Base-by-base conservation (phyloP, 2,329 filamentous ascomycete species). In the Trichoderma sp. region DNA sequence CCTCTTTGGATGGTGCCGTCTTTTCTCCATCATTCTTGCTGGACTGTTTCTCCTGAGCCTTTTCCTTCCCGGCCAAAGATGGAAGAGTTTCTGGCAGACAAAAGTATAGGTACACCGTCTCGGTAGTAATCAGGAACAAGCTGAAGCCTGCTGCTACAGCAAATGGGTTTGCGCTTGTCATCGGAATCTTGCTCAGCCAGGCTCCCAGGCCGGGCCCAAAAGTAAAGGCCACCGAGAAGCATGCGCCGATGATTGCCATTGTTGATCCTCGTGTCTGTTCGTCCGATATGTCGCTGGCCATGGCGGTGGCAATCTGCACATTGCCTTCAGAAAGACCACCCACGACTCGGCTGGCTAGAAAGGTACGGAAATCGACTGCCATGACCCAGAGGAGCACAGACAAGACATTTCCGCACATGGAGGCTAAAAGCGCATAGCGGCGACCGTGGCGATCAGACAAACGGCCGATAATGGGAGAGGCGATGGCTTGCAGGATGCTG, bases 201-300 rank as follows among this genome's bases (percentile, higher is more conserved):
- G 96, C 96, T 70, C 96, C 96, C 8, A 99, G 86, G 11, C 94
- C 94, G 0, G 96, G 96, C 0, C 96, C 96, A 78, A 97, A 96
- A 0, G 96, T 99, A 78, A 99, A 99, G 21, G 96, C 96, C 74
- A 99, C 90, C 71, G 93, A 97, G 82, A 99, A 99, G 82, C 96
- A 98, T 16, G 92, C 94, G 70, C 96, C 96, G 33, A 99, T 95
- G 67, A 99, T 85, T 8, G 96, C 96, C 93, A 99, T 97, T 53
- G 96, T 97, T 24, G 93, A 89, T 27, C 95, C 93, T 33, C 96
- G 89, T 76, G 91, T 91, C 69, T 87, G 86, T 74, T 95, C 91
- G 75, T 96, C 94, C 55, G 93, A 97, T 73, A 99, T 94, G 79
- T 99, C 96, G 49, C 95, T 96, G 21, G 96, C 96, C 79, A 99